phyloP scores from a whole-genome alignment of 208 protist genomes.

The Kentomonas sorsogonicus region DNA sequence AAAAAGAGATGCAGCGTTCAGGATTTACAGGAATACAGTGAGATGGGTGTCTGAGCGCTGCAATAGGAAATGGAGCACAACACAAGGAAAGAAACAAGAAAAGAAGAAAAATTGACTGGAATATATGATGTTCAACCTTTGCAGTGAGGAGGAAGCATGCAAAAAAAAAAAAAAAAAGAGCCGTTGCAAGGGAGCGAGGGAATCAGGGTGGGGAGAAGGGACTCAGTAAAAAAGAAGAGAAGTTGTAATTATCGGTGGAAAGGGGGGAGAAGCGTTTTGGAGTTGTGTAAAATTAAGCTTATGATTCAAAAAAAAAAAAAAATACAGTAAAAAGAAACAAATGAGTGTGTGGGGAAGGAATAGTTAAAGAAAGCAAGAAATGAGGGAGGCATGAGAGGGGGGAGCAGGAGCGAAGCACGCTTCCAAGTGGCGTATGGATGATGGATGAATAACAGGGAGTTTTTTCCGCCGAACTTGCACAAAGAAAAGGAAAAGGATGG shows the following conservation, averaged over 20 bases:
- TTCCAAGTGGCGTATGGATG: no score
- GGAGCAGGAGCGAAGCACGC: no score
- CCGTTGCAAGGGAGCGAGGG: conserved; percentile 12
- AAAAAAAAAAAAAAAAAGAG: conserved; percentile 17
- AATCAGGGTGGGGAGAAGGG: conserved; percentile 1
- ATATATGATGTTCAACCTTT: background rate
- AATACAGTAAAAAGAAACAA: conserved; percentile 4
- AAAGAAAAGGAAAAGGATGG: background rate
- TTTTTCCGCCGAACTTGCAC: no score
- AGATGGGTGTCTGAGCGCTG: no score
- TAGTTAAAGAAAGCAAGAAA: no score
- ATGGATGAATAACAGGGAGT: no score
- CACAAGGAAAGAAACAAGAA: conserved; percentile 6
- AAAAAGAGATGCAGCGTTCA: conserved; percentile 13
- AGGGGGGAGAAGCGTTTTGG: no score
- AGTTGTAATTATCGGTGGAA: no score
- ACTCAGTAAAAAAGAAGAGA: background rate
- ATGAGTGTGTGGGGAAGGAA: background rate
- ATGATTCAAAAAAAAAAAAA: conserved; percentile 8
- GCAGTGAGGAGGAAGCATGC: conserved; percentile 12
- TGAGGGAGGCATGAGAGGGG: no score
- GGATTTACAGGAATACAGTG: no score
- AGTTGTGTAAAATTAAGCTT: conserved; percentile 9
- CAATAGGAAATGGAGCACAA: background rate
- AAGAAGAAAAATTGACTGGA: conserved; percentile 13